Evolutionary conservation across 192 early-diverging fungal species (phyloP).

Genomic region (Pilaira anomala): DNA sequence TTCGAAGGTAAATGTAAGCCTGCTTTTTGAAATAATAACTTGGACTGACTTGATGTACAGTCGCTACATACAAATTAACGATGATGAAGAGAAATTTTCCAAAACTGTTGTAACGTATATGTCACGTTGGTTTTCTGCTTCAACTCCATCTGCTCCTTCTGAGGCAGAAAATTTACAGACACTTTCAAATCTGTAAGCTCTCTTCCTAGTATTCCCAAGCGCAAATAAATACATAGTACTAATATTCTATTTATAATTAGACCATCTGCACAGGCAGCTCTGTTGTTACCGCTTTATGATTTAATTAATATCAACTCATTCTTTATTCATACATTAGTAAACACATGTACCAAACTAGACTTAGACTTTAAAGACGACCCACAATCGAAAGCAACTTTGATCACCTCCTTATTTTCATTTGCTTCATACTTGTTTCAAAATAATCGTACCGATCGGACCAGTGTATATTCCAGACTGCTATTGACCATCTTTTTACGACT

Average conservation of each 20-base stretch:
- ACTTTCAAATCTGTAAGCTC: slow-evolving; percentile 17
- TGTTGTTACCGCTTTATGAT: slow-evolving; percentile 48
- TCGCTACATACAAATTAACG: slow-evolving; percentile 40
- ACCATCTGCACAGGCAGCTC: slow-evolving; percentile 40
- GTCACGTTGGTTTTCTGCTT: slow-evolving; percentile 19
- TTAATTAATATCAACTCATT: slow-evolving; percentile 43
- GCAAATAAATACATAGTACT: background rate
- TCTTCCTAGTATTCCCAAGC: background rate
- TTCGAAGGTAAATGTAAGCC: slow-evolving; percentile 11
- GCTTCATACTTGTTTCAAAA: slow-evolving; percentile 51
- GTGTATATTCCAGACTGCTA: slow-evolving; percentile 45
- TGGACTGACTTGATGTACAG: no score
- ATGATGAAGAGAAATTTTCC: slow-evolving; percentile 42
- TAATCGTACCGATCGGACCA: slow-evolving; percentile 39
- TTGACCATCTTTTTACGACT: slow-evolving; percentile 43
- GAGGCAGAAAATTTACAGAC: slow-evolving; percentile 5
- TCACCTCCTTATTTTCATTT: slow-evolving; percentile 45
- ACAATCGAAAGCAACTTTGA: slow-evolving; percentile 11
- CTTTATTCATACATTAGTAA: slow-evolving; percentile 33
- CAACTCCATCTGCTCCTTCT: background rate
- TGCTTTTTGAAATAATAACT: no score
- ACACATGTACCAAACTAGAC: slow-evolving; percentile 17
- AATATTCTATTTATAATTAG: slow-evolving; percentile 23
- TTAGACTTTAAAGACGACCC: background rate
- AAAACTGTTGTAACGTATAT: slow-evolving; percentile 20